Conservation (phyloP, 495 filamentous ascomycete genomes). For the Penicillium herquei region DNA sequence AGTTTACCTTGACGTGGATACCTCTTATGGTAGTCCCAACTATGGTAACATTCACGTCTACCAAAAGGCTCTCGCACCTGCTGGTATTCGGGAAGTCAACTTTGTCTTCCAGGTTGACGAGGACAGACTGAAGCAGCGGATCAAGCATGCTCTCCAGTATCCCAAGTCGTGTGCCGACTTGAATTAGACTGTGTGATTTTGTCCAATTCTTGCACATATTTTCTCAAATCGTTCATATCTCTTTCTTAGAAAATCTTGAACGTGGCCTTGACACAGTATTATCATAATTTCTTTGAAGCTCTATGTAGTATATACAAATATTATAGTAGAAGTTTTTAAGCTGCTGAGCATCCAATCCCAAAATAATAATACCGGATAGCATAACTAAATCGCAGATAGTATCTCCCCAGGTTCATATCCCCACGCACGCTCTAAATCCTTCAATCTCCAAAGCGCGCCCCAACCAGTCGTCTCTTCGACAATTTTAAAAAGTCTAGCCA, state of each 20-base stretch:
- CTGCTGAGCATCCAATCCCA: no score
- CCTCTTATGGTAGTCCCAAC: slow-evolving; percentile 33
- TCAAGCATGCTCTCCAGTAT: slow-evolving; percentile 30
- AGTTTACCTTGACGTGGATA: slow-evolving; percentile 36
- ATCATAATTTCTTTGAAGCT: no score
- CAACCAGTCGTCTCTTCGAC: slow-evolving; percentile 42
- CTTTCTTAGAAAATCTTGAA: no score
- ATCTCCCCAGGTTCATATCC: slow-evolving; percentile 35
- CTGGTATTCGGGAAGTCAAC: slow-evolving; percentile 28
- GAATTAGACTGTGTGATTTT: not conserved
- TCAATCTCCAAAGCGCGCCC: slow-evolving; percentile 37
- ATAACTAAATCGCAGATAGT: slow-evolving; percentile 17
- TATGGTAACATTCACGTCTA: slow-evolving; percentile 37
- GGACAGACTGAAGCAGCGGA: slow-evolving; percentile 26
- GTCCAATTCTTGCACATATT: no score
- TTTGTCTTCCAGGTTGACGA: slow-evolving; percentile 35
- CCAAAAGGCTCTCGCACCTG: slow-evolving; percentile 30
- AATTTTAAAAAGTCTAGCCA: slow-evolving; percentile 31
- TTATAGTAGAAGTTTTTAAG: no score
- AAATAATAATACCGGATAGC: no score
- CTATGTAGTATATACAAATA: no score
- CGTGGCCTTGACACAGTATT: no score
- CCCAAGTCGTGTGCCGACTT: slow-evolving; percentile 24
- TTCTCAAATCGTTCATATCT: no score
- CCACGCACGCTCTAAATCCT: slow-evolving; percentile 40